These are phyloP conservation scores for Penicillium macrosclerotiorum DNA, from an alignment of 495 filamentous ascomycete species.

Conservation along the genomic window DNA sequence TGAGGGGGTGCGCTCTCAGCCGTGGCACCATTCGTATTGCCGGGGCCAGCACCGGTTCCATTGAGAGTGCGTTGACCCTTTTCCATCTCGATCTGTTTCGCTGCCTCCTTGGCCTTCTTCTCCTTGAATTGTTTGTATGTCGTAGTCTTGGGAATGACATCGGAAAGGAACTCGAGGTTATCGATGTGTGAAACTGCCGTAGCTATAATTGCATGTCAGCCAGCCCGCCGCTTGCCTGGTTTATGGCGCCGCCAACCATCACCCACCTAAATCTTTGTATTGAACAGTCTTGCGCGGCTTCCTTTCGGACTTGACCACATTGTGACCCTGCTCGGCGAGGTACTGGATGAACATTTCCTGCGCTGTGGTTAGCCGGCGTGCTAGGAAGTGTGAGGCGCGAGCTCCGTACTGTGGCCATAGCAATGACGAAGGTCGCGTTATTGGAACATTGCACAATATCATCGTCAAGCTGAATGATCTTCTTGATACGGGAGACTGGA, in stretches of 20 bases:
- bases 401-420: conserved; percentile 72
- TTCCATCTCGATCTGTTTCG: conserved; percentile 43
- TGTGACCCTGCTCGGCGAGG: conserved; percentile 78
- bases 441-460: conserved; percentile 83
- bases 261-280: conserved; percentile 84
- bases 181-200: conserved; percentile 85
- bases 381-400: not conserved
- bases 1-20: conserved; percentile 8
- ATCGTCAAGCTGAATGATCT: conserved; percentile 84
- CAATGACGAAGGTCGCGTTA: conserved; percentile 92
- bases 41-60: conserved; percentile 22
- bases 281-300: conserved; percentile 93
- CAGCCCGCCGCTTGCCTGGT: not conserved
- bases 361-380: conserved; percentile 10
- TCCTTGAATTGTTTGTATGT: conserved; percentile 78
- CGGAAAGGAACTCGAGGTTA: conserved; percentile 92
- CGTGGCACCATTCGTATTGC: conserved; percentile 32
- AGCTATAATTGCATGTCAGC: conserved; percentile 45
- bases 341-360: conserved; percentile 97
- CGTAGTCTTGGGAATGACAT: conserved; percentile 82
- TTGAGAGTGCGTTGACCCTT: conserved; percentile 56
- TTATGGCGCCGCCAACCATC: not conserved
- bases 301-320: conserved; percentile 82
- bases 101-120: conserved; percentile 49
- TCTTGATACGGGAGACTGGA: conserved; percentile 86